Evolutionary conservation across 345 rosid species (phyloP).

Genomic region (Brassica incana): DNA sequence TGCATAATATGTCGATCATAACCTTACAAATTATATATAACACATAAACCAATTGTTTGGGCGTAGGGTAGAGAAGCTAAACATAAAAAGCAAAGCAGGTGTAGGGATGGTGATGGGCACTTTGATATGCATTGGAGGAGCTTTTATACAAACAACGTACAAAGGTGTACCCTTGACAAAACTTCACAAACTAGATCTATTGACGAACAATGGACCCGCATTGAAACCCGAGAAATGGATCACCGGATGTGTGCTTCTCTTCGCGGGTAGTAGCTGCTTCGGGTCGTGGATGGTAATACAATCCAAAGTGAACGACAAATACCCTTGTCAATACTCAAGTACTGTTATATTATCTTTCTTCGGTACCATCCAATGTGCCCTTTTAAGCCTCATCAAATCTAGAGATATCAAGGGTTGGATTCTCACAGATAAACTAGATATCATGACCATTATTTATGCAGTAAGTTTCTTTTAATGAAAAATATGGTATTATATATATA

Average conservation of each 20-base stretch:
- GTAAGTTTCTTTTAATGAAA: slow-evolving; percentile 14
- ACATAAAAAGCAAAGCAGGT: slow-evolving; percentile 48
- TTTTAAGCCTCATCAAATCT: slow-evolving; percentile 39
- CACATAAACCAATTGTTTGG: background rate
- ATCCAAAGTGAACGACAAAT: slow-evolving; percentile 36
- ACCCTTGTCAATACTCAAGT: slow-evolving; percentile 41
- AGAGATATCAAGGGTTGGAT: slow-evolving; percentile 34
- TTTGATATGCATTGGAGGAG: slow-evolving; percentile 57
- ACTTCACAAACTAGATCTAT: slow-evolving; percentile 13
- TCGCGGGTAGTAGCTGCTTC: slow-evolving; percentile 33
- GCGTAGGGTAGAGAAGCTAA: slow-evolving; percentile 52
- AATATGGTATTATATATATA: too few species aligned
- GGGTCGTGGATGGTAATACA: slow-evolving; percentile 43
- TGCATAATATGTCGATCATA: background rate
- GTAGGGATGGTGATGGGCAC: slow-evolving; percentile 52
- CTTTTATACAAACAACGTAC: slow-evolving; percentile 52
- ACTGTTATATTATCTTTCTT: slow-evolving; percentile 36
- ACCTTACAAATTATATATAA: background rate
- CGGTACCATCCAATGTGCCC: slow-evolving; percentile 41
- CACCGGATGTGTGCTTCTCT: slow-evolving; percentile 34
- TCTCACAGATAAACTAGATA: slow-evolving; percentile 35
- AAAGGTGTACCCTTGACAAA: slow-evolving; percentile 49
- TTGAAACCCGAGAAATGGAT: slow-evolving; percentile 37
- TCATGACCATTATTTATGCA: slow-evolving; percentile 36
- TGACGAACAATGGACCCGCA: background rate